Evolutionary conservation across 2,329 filamentous ascomycete species (phyloP).

Genomic region (Fusarium chlamydosporum): DNA sequence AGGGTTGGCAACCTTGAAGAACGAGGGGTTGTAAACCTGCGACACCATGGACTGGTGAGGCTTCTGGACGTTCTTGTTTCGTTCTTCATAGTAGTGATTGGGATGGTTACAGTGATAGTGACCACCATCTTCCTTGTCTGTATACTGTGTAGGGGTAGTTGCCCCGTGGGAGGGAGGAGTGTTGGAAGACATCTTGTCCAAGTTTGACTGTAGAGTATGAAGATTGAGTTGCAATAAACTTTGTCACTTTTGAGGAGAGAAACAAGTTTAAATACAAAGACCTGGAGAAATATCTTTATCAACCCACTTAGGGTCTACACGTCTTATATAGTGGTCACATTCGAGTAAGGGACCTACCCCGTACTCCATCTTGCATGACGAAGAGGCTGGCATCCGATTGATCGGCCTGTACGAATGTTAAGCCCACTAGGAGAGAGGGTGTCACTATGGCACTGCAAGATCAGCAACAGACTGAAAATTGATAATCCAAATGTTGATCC

Average conservation of each 20-base stretch:
- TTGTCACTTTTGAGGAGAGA: background rate
- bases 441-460: slow-evolving; percentile 10
- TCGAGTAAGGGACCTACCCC: slow-evolving; percentile 27
- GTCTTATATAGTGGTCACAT: slow-evolving; percentile 32
- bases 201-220: background rate
- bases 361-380: slow-evolving; percentile 33
- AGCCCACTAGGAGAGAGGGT: slow-evolving; percentile 2
- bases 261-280: slow-evolving; percentile 12
- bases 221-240: background rate
- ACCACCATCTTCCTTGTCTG: slow-evolving; percentile 41
- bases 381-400: slow-evolving; percentile 24
- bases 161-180: slow-evolving; percentile 44
- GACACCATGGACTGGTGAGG: slow-evolving; percentile 56
- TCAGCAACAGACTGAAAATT: slow-evolving; percentile 28
- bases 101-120: slow-evolving; percentile 37
- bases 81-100: slow-evolving; percentile 34
- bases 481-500: slow-evolving; percentile 16
- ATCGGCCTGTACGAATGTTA: slow-evolving; percentile 20
- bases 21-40: slow-evolving; percentile 54
- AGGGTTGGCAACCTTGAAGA: slow-evolving; percentile 69
- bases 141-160: slow-evolving; percentile 48
- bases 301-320: slow-evolving; percentile 22
- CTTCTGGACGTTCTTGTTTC: slow-evolving; percentile 26
- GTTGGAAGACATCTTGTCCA: slow-evolving; percentile 41
- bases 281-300: slow-evolving; percentile 11